Evolutionary conservation across 331 rosid species (phyloP).

Genomic region (Quercus phellos): DNA sequence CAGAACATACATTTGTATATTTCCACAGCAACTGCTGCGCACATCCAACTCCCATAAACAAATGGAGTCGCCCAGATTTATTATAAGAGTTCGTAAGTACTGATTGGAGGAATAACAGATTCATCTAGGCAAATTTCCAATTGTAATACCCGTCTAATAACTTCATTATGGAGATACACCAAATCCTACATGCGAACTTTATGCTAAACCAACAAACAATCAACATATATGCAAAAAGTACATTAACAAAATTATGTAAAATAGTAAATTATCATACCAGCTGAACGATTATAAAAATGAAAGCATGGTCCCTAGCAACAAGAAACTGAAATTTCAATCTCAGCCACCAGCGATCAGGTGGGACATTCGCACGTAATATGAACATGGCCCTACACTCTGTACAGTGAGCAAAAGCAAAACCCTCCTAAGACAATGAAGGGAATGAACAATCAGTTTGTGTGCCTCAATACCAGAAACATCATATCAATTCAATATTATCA

Average conservation of each 20-base stretch:
- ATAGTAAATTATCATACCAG: constrained; percentile 48
- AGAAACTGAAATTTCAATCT: constrained; percentile 94
- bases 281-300: constrained; percentile 86
- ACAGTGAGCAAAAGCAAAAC: constrained; percentile 97
- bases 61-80: constrained; percentile 1
- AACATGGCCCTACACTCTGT: constrained; percentile 93
- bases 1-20: neutral
- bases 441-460: constrained; percentile 14
- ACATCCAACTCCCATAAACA: neutral
- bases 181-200: neutral
- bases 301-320: constrained; percentile 96
- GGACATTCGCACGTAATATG: constrained; percentile 84
- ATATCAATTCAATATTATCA: neutral
- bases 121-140: neutral
- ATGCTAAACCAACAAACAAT: neutral
- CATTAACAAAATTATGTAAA: neutral
- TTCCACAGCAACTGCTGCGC: neutral
- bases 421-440: constrained; percentile 60
- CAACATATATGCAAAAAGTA: constrained; percentile 7
- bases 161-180: neutral
- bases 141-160: neutral
- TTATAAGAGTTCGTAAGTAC: neutral
- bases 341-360: constrained; percentile 97
- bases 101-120: neutral
- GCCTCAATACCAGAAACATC: constrained; percentile 1